Evolutionary conservation across 306 rosid species (phyloP), one percentile per base, ranked within the genome.

Genomic region (Castanea mollissima): DNA sequence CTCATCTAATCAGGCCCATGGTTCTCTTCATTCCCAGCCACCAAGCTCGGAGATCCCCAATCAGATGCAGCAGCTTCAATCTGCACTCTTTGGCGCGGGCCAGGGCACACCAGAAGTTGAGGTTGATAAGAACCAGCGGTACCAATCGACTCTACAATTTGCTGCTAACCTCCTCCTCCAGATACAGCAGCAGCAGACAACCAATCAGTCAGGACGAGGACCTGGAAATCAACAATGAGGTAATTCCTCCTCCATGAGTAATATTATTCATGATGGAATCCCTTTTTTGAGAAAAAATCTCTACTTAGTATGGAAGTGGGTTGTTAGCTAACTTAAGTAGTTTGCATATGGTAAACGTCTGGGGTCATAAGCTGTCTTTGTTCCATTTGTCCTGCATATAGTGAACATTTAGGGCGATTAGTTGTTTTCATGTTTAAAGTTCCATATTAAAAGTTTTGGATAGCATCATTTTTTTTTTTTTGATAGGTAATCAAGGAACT

Each of bases 161-260:
- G 99, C 99, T 11, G 99, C 99, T 75, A 96, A 82, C 85, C 94
- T 96, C 80, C 98, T 96, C 55, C 91, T 80, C 20, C 99, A 96
- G 81, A 90, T 96, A 84, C 99, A 96, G 88, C 99, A 94, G 83
- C 90, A 87, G 72, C 89, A 86, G 80, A 55, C 64, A 54, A 84
- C 85, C 34, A 70, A 86, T 71, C 92, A 86, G 76, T 87, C 90
- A 27, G 93, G 91, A 20, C 84, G 81, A 44, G 95, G 92, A 58
- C 80, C 97, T 52, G 97, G 97, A 86, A 75, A 85, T 90, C 97
- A 90, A 86, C 88, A 91, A 80, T 89, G 87, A 91, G 94, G 98
- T 95, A 91, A 79, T 71, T 72, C 68, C 79, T 44, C 16, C 38
- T 72, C 73, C 41, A 56, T 79, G 67, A 49, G 78, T 80, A 46